phyloP scores from a whole-genome alignment of 2,329 filamentous ascomycete genomes.

The Ophiostoma quercus region DNA sequence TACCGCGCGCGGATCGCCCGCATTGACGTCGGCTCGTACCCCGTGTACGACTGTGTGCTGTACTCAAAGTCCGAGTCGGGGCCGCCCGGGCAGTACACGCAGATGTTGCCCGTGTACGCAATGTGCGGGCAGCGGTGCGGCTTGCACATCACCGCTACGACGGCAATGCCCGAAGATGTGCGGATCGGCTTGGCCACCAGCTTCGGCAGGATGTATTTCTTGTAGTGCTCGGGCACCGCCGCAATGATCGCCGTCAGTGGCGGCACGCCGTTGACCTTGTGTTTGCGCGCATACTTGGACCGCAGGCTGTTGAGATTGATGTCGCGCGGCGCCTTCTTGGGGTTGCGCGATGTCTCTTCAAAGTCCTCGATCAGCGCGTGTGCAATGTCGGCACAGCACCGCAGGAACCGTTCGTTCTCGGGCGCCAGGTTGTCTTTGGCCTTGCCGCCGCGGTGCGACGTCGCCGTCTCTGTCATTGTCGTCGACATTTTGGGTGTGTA shows the following conservation, averaged over 20 bases:
- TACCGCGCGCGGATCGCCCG: slow-evolving; percentile 93
- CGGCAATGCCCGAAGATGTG: slow-evolving; percentile 72
- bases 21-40: slow-evolving; percentile 98
- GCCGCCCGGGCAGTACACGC: slow-evolving; percentile 95
- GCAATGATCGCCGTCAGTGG: slow-evolving; percentile 95
- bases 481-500: slow-evolving; percentile 31
- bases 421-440: slow-evolving; percentile 68
- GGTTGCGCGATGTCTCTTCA: slow-evolving; percentile 66
- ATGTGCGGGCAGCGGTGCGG: slow-evolving; percentile 97
- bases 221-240: slow-evolving; percentile 98
- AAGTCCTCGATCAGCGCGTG: slow-evolving; percentile 92
- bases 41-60: slow-evolving; percentile 97
- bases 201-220: slow-evolving; percentile 97
- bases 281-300: slow-evolving; percentile 85
- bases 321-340: slow-evolving; percentile 69
- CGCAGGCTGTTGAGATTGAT: slow-evolving; percentile 88
- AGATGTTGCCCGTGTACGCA: slow-evolving; percentile 97
- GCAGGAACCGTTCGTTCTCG: slow-evolving; percentile 89
- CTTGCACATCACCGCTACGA: slow-evolving; percentile 99
- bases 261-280: slow-evolving; percentile 79
- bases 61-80: slow-evolving; percentile 99
- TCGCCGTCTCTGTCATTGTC: slow-evolving; percentile 49
- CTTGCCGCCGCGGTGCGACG: slow-evolving; percentile 38
- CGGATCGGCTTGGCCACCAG: slow-evolving; percentile 94
- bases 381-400: slow-evolving; percentile 92